Conservation (phyloP, 768 basidiomycete genomes). For the Xerocomus brunneocitrinus region DNA sequence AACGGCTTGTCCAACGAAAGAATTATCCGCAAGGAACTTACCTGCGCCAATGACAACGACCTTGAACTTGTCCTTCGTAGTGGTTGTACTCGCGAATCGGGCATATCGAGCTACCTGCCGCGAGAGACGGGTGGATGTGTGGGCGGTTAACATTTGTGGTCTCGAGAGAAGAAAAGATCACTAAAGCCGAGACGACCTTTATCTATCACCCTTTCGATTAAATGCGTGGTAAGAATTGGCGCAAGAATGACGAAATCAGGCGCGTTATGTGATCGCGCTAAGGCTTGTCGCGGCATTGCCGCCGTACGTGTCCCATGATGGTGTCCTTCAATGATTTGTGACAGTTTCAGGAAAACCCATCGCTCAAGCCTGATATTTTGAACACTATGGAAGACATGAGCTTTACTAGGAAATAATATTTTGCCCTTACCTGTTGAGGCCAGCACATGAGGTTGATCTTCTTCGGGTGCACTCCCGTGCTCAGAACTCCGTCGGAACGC, state of each 20-base stretch:
- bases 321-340: background rate
- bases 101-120: constrained; percentile 6
- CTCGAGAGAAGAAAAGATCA: background rate
- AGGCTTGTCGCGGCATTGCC: background rate
- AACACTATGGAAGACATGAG: constrained; percentile 51
- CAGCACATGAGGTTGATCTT: background rate
- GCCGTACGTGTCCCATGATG: background rate
- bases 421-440: constrained; percentile 6
- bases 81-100: constrained; percentile 23
- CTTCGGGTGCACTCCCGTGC: background rate
- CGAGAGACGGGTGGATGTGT: constrained; percentile 5
- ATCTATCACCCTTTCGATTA: background rate
- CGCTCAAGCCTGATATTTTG: constrained; percentile 42
- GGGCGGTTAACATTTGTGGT: constrained; percentile 4
- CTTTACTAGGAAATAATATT: constrained; percentile 70
- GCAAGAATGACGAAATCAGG: constrained; percentile 12
- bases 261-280: background rate
- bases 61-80: constrained; percentile 58
- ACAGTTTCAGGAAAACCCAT: background rate
- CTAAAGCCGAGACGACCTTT: too few relatives aligned
- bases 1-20: background rate
- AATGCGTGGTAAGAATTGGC: constrained; percentile 2
- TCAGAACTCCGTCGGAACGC: background rate
- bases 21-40: constrained; percentile 26
- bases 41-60: constrained; percentile 87